phyloP scores from a whole-genome alignment of 2,329 filamentous ascomycete species.

The Sporothrix mexicana region DNA sequence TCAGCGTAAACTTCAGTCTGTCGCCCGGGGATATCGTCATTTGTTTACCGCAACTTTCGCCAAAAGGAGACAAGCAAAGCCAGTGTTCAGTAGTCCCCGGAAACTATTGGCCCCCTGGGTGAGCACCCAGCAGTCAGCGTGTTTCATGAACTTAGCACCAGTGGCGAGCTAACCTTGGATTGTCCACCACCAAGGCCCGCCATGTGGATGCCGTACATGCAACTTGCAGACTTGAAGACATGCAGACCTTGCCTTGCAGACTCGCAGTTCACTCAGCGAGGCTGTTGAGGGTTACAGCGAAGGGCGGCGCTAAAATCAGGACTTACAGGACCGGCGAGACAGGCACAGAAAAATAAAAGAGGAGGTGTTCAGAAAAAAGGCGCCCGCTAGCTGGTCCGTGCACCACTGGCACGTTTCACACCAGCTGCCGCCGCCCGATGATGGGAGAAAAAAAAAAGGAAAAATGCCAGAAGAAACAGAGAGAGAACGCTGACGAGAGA shows the following conservation, averaged over 20 bases:
- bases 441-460: not conserved
- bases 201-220: constrained; percentile 22
- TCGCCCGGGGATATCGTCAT: not conserved
- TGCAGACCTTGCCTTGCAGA: too few species aligned
- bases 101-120: constrained; percentile 20
- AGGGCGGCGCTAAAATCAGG: constrained; percentile 10
- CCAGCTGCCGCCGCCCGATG: constrained; percentile 34
- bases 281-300: constrained; percentile 9
- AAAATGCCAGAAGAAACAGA: not conserved
- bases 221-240: too few species aligned
- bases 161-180: constrained; percentile 29
- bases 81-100: not conserved
- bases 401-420: constrained; percentile 36
- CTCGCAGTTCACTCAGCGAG: constrained; percentile 12
- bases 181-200: not conserved
- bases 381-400: constrained; percentile 28
- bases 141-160: constrained; percentile 34
- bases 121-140: constrained; percentile 26
- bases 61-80: not conserved
- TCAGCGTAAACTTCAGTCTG: not conserved
- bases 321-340: not conserved
- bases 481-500: too few species aligned
- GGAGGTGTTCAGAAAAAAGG: not conserved
- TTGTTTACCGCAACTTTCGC: constrained; percentile 1
- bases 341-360: constrained; percentile 3